These are phyloP conservation scores for Tympanopsis confertula DNA, from an alignment of 2,329 filamentous ascomycete species.

Conservation along the genomic window DNA sequence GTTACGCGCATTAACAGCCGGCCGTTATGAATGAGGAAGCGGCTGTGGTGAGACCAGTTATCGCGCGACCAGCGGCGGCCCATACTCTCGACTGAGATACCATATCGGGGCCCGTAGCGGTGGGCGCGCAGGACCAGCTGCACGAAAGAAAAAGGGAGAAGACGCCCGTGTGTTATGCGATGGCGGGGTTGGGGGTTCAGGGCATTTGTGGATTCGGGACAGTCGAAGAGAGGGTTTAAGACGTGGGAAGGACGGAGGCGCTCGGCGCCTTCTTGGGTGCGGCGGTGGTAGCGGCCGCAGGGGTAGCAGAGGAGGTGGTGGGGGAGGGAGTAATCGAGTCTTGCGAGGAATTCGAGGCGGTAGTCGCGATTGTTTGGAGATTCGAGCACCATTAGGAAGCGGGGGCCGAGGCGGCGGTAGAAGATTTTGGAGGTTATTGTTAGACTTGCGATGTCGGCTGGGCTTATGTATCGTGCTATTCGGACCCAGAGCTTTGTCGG, in stretches of 20 bases:
- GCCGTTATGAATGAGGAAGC: constrained; percentile 38
- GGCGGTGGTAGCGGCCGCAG: constrained; percentile 40
- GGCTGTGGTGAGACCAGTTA: constrained; percentile 40
- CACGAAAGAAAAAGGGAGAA: constrained; percentile 44
- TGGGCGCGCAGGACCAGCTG: constrained; percentile 40
- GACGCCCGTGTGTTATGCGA: constrained; percentile 39
- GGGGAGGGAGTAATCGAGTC: constrained; percentile 36
- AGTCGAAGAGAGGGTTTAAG: constrained; percentile 42
- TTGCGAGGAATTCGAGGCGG: constrained; percentile 35
- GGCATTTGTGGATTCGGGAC: constrained; percentile 37
- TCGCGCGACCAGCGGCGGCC: constrained; percentile 40
- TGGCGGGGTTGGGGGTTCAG: constrained; percentile 32
- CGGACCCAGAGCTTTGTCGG: constrained; percentile 29
- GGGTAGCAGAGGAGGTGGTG: constrained; percentile 46
- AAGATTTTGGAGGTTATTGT: constrained; percentile 34
- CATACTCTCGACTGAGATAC: constrained; percentile 31
- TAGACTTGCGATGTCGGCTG: constrained; percentile 33
- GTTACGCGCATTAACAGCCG: constrained; percentile 46
- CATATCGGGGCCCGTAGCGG: constrained; percentile 31
- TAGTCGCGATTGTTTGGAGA: constrained; percentile 28
- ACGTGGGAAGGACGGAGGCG: constrained; percentile 37
- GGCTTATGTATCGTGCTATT: constrained; percentile 26
- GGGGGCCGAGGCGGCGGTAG: constrained; percentile 24
- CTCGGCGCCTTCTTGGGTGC: constrained; percentile 38
- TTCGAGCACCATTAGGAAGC: constrained; percentile 23